Percentiles rank a stretch among this genome's conserved stretches.
Conservation (phyloP, 306 rosid genomes). For the Cicer judaicum region DNA sequence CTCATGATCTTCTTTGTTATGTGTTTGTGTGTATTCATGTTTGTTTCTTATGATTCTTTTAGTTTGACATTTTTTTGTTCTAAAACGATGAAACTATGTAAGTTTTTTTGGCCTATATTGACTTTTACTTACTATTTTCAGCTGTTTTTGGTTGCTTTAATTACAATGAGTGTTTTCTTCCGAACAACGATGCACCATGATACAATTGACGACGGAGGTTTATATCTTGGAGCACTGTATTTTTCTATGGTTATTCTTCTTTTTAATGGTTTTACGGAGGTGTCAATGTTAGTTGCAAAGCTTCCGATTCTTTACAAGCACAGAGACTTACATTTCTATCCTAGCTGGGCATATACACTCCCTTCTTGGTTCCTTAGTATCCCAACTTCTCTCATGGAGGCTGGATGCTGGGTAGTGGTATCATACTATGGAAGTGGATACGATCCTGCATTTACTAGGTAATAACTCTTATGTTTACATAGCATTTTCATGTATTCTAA, state of each 20-base stretch:
- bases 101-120: slow-evolving; percentile 49
- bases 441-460: slow-evolving; percentile 90
- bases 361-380: slow-evolving; percentile 94
- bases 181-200: slow-evolving; percentile 89
- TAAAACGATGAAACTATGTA: slow-evolving; percentile 32
- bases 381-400: slow-evolving; percentile 85
- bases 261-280: slow-evolving; percentile 98
- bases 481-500: slow-evolving; percentile 34
- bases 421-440: slow-evolving; percentile 89
- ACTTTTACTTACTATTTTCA: slow-evolving; percentile 54
- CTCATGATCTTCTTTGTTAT: background rate
- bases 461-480: slow-evolving; percentile 48
- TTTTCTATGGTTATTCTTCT: slow-evolving; percentile 95
- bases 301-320: slow-evolving; percentile 98
- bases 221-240: slow-evolving; percentile 94
- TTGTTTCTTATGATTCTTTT: slow-evolving; percentile 21
- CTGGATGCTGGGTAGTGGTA: slow-evolving; percentile 94
- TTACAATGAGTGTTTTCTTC: slow-evolving; percentile 98
- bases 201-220: slow-evolving; percentile 83
- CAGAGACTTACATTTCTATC: slow-evolving; percentile 93
- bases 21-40: background rate
- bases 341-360: slow-evolving; percentile 93
- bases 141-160: slow-evolving; percentile 87
- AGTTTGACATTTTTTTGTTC: slow-evolving; percentile 4
- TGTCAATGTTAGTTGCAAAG: slow-evolving; percentile 96